Evolutionary conservation across 352 stramenopile species (phyloP).

Genomic region (Pythium graminicola): DNA sequence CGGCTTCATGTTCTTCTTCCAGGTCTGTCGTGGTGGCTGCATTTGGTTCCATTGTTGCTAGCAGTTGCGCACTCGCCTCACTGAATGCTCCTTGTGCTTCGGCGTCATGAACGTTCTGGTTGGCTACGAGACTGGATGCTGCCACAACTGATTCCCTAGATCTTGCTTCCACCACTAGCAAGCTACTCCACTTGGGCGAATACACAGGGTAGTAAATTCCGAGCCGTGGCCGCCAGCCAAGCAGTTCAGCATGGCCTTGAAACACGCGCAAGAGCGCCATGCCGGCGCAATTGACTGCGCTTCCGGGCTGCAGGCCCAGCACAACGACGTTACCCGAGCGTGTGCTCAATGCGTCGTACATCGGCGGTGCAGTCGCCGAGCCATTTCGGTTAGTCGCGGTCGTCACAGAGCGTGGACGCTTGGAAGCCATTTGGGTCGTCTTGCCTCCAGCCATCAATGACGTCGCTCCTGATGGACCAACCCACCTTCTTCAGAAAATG

Average conservation of each 20-base stretch:
- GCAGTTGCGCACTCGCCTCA: conserved; percentile 34
- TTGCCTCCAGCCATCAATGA: conserved; percentile 9
- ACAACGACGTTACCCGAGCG: conserved; percentile 58
- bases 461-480: not conserved
- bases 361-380: not conserved
- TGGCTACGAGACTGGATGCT: conserved; percentile 11
- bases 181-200: conserved; percentile 76
- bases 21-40: conserved; percentile 23
- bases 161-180: conserved; percentile 47
- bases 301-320: conserved; percentile 46
- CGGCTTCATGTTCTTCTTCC: conserved; percentile 68
- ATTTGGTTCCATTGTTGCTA: conserved; percentile 38
- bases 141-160: conserved; percentile 21
- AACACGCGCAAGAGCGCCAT: conserved; percentile 76
- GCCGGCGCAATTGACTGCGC: conserved; percentile 59
- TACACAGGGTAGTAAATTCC: conserved; percentile 76
- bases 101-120: conserved; percentile 24
- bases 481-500: not conserved
- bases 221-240: conserved; percentile 59
- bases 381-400: not conserved
- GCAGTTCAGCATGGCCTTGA: conserved; percentile 62
- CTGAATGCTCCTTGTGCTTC: conserved; percentile 54
- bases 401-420: conserved; percentile 17
- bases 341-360: conserved; percentile 40
- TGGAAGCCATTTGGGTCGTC: conserved; percentile 12